These are phyloP conservation scores for Xylariaceae sp. DNA, from an alignment of 2,329 filamentous ascomycete species.

Conservation along the genomic window DNA sequence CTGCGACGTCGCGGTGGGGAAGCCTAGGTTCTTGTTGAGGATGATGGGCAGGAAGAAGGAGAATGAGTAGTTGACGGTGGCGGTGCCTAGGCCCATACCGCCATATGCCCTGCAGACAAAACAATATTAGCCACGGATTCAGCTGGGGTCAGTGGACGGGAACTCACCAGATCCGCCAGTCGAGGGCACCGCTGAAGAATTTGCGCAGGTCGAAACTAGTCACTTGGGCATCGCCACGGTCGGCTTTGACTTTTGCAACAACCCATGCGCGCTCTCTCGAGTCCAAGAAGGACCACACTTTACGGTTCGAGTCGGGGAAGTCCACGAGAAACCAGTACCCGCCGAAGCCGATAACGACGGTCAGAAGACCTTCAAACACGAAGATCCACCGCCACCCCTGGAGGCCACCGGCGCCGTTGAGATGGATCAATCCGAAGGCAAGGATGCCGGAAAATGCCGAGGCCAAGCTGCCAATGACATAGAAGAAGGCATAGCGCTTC, in stretches of 20 bases:
- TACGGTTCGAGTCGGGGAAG: constrained; percentile 45
- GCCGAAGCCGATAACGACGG: constrained; percentile 41
- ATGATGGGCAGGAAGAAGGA: constrained; percentile 79
- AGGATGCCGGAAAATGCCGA: constrained; percentile 65
- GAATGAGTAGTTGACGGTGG: constrained; percentile 69
- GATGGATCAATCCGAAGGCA: constrained; percentile 66
- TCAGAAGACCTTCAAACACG: constrained; percentile 51
- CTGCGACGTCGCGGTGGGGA: constrained; percentile 59
- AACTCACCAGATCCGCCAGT: constrained; percentile 43
- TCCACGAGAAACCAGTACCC: constrained; percentile 45
- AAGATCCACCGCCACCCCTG: constrained; percentile 67
- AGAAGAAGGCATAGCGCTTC: constrained; percentile 66
- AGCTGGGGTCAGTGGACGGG: neutral
- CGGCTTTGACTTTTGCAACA: constrained; percentile 39
- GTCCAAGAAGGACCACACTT: constrained; percentile 40
- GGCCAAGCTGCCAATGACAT: constrained; percentile 63
- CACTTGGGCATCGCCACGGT: constrained; percentile 45
- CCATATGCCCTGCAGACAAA: constrained; percentile 51
- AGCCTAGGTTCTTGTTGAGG: constrained; percentile 61
- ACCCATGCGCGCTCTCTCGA: constrained; percentile 38
- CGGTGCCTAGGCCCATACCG: constrained; percentile 60
- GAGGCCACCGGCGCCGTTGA: constrained; percentile 52
- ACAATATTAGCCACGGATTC: constrained; percentile 44
- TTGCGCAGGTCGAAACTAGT: constrained; percentile 41
- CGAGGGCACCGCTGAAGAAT: constrained; percentile 36